Conservation (phyloP, 1,139 yeast species). For the Protomyces pachydermus region DNA sequence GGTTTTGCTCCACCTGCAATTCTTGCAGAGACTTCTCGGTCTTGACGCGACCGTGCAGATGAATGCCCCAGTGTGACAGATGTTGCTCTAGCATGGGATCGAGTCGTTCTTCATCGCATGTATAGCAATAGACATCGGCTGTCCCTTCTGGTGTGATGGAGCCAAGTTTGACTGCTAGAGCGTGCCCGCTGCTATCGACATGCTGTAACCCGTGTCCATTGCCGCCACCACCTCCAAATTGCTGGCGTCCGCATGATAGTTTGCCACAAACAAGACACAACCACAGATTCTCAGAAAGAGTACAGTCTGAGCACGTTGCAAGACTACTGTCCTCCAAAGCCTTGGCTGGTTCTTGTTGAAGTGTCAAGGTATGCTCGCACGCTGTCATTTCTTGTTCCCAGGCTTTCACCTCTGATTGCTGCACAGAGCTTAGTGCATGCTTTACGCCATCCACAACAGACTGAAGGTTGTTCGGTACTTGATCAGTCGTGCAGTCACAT, state of each 20-base stretch:
- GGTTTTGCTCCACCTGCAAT: slow-evolving; percentile 82
- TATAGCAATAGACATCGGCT: slow-evolving; percentile 81
- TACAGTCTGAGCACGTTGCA: slow-evolving; percentile 60
- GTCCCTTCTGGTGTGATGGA: slow-evolving; percentile 64
- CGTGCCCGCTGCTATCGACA: slow-evolving; percentile 54
- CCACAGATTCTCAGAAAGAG: slow-evolving; percentile 76
- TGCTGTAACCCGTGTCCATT: slow-evolving; percentile 84
- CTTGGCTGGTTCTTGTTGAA: slow-evolving; percentile 42
- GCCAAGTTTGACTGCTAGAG: slow-evolving; percentile 85
- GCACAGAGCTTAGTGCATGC: slow-evolving; percentile 59
- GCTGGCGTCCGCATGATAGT: slow-evolving; percentile 88
- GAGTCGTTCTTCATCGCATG: slow-evolving; percentile 80
- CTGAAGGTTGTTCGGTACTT: slow-evolving; percentile 30
- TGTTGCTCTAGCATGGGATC: slow-evolving; percentile 56
- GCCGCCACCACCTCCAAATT: slow-evolving; percentile 82
- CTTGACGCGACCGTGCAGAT: slow-evolving; percentile 52
- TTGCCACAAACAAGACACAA: slow-evolving; percentile 83
- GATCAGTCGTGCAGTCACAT: slow-evolving; percentile 32
- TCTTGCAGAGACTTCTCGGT: slow-evolving; percentile 87
- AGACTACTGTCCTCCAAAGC: slow-evolving; percentile 37
- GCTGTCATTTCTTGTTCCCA: slow-evolving; percentile 88
- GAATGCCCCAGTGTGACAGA: slow-evolving; percentile 63
- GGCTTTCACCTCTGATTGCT: slow-evolving; percentile 69
- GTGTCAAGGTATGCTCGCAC: slow-evolving; percentile 64
- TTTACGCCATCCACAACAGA: slow-evolving; percentile 50